Evolutionary conservation across 2,329 filamentous ascomycete species (phyloP).

Genomic region (Exophiala lecanii-corni): DNA sequence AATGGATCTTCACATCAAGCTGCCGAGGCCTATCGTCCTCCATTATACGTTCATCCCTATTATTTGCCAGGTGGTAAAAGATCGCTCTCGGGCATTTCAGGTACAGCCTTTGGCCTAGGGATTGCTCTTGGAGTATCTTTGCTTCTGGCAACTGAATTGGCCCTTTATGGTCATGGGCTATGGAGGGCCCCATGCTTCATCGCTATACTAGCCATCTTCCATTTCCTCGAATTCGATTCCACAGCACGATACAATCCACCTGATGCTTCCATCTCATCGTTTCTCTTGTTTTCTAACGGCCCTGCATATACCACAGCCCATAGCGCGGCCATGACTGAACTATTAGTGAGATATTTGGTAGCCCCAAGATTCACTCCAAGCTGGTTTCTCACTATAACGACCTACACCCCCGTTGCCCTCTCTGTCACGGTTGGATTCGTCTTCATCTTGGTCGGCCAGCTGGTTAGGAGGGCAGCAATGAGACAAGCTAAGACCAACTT

Average conservation of each 20-base stretch:
- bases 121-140: constrained; percentile 35
- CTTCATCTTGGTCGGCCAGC: constrained; percentile 67
- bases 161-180: constrained; percentile 29
- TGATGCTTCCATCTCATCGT: constrained; percentile 67
- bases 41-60: constrained; percentile 18
- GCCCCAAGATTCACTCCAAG: constrained; percentile 11
- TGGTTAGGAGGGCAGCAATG: constrained; percentile 78
- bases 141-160: constrained; percentile 29
- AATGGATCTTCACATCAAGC: constrained; percentile 7
- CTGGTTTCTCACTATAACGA: constrained; percentile 31
- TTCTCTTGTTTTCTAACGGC: constrained; percentile 81
- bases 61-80: constrained; percentile 32
- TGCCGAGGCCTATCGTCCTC: constrained; percentile 2
- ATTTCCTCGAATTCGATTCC: constrained; percentile 94
- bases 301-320: constrained; percentile 80
- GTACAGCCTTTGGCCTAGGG: constrained; percentile 43
- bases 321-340: constrained; percentile 67
- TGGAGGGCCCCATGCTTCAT: constrained; percentile 57
- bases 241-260: constrained; percentile 80
- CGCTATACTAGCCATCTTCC: constrained; percentile 67
- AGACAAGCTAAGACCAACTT: constrained; percentile 82
- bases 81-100: constrained; percentile 42
- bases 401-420: constrained; percentile 2
- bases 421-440: constrained; percentile 52
- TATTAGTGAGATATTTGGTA: constrained; percentile 39